Percentiles rank a stretch among this genome's conserved stretches.
Conservation (phyloP, 1,284 basidiomycete genomes). For the Trametes hirsuta region DNA sequence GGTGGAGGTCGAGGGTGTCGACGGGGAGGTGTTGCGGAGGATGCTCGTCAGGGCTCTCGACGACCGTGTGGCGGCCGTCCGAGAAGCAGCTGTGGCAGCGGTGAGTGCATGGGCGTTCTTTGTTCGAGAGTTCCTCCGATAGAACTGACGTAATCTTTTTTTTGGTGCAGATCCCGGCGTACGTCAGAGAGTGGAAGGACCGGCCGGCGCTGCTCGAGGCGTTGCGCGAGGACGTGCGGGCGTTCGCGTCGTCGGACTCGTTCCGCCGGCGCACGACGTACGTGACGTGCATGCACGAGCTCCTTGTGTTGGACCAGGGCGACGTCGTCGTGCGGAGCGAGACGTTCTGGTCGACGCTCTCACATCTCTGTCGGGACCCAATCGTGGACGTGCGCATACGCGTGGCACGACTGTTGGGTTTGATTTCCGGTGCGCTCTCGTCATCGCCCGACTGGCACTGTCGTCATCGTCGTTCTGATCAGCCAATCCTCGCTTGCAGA, state of each 20-base stretch:
- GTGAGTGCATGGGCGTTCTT: slow-evolving; percentile 47
- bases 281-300: slow-evolving; percentile 71
- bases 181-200: slow-evolving; percentile 53
- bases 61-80: slow-evolving; percentile 83
- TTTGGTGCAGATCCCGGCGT: slow-evolving; percentile 51
- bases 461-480: slow-evolving; percentile 13
- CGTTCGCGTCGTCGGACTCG: slow-evolving; percentile 55
- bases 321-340: slow-evolving; percentile 53
- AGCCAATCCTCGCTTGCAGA: slow-evolving; percentile 16
- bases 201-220: slow-evolving; percentile 41
- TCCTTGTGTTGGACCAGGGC: slow-evolving; percentile 48
- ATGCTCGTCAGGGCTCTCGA: slow-evolving; percentile 71
- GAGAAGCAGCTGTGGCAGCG: slow-evolving; percentile 72
- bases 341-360: slow-evolving; percentile 62
- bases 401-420: slow-evolving; percentile 70
- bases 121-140: slow-evolving; percentile 16
- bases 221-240: slow-evolving; percentile 54
- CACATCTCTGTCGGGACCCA: slow-evolving; percentile 63
- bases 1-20: slow-evolving; percentile 36
- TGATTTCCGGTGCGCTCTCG: slow-evolving; percentile 49
- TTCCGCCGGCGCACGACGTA: slow-evolving; percentile 83
- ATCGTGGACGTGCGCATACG: slow-evolving; percentile 90
- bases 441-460: slow-evolving; percentile 2
- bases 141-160: slow-evolving; percentile 7
- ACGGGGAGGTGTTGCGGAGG: slow-evolving; percentile 37